Evolutionary conservation across 2,329 filamentous ascomycete genomes (phyloP), one percentile per base, ranked within the genome.

Genomic region (Dothistroma septosporum): DNA sequence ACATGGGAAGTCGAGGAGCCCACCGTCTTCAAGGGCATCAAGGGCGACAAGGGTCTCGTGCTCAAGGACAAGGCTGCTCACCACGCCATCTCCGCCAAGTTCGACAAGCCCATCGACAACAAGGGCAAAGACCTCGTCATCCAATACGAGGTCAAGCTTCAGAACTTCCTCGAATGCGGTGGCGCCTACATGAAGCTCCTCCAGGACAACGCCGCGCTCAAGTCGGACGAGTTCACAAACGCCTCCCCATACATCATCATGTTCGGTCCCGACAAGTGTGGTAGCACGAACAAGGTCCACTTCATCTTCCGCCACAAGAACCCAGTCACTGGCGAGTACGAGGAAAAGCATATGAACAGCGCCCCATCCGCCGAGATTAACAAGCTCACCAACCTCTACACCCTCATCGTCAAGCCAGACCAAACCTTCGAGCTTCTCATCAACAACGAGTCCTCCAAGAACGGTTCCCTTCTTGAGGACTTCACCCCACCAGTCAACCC

Each of bases 251-350:
- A 99, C 76, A 90, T 99, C 70, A 96, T 99, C 85, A 99, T 99
- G 94, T 99, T 99, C 76, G 94, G 94, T 70, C 94, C 94, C 72
- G 94, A 99, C 84, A 97, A 97, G 88, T 99, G 94, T 78, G 94
- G 94, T 78, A 86, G 91, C 76, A 97, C 91, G 79, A 99, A 99
- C 88, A 97, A 97, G 89, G 85, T 88, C 63, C 85, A 88, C 79
- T 96, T 99, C 82, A 99, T 99, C 79, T 96, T 99, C 87, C 94
- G 95, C 81, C 94, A 99, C 89, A 99, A 97, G 90, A 99, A 97
- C 87, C 94, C 94, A 76, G 97, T 96, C 90, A 97, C 92, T 52
- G 93, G 93, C 82, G 91, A 97, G 80, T 99, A 99, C 74, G 93
- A 99, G 85, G 94, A 99, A 90, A 99, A 99, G 88, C 94, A 99